phyloP scores from a whole-genome alignment of 2,329 filamentous ascomycete species.

The Fusarium staphyleae region DNA sequence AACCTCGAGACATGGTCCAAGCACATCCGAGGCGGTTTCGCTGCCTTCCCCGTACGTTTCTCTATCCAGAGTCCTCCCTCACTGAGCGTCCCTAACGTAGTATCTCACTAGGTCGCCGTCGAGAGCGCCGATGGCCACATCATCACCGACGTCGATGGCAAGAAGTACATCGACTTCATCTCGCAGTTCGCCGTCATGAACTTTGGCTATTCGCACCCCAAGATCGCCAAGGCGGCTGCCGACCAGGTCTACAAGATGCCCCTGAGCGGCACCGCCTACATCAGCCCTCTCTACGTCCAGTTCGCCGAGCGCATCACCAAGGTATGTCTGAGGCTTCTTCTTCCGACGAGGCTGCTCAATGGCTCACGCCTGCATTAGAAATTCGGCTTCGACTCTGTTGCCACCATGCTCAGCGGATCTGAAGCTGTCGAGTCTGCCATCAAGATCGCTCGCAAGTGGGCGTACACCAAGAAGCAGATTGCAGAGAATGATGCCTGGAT shows the following conservation, averaged over 20 bases:
- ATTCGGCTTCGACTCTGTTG: constrained; percentile 15
- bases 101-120: constrained; percentile 4
- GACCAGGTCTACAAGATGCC: constrained; percentile 16
- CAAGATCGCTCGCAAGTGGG: constrained; percentile 34
- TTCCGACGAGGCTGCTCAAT: no score
- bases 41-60: constrained; percentile 6
- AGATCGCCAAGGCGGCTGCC: constrained; percentile 6
- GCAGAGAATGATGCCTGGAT: constrained; percentile 26
- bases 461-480: constrained; percentile 27
- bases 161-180: constrained; percentile 23
- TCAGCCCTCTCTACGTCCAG: constrained; percentile 15
- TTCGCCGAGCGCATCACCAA: constrained; percentile 18
- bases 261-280: constrained; percentile 1
- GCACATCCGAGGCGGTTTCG: constrained; percentile 9
- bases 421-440: constrained; percentile 25
- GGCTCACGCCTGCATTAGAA: neutral
- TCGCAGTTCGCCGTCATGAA: constrained; percentile 13
- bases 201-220: constrained; percentile 15
- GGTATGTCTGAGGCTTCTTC: neutral
- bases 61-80: neutral
- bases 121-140: constrained; percentile 11
- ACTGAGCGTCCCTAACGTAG: neutral
- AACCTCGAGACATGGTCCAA: constrained; percentile 5
- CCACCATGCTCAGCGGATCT: constrained; percentile 13
- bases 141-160: constrained; percentile 16